Conservation (phyloP, 768 basidiomycete genomes). For the Steccherinum ochraceum region DNA sequence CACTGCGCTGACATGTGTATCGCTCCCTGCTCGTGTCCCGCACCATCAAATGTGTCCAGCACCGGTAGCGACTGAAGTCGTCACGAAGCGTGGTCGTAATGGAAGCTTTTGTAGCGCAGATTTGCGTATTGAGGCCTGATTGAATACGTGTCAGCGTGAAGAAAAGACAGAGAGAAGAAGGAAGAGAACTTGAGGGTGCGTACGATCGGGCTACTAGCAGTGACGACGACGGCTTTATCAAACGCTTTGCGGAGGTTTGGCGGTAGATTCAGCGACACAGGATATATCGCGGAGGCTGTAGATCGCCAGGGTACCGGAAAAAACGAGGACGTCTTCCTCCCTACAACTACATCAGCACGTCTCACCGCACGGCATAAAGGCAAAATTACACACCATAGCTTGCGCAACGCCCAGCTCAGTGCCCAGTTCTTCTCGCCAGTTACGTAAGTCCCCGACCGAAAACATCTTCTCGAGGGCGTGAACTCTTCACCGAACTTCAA, state of each 20-base stretch:
- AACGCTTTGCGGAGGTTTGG: slow-evolving; percentile 46
- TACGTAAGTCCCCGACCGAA: slow-evolving; percentile 50
- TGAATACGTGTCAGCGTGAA: not conserved
- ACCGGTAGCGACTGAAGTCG: slow-evolving; percentile 65
- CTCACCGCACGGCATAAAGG: slow-evolving; percentile 4
- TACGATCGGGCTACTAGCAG: slow-evolving; percentile 46
- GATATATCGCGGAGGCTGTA: slow-evolving; percentile 58
- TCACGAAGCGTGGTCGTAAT: slow-evolving; percentile 58
- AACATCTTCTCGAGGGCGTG: slow-evolving; percentile 58
- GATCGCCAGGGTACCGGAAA: slow-evolving; percentile 62
- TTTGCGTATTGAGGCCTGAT: slow-evolving; percentile 51
- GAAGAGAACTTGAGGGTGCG: slow-evolving; percentile 16
- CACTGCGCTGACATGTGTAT: no score
- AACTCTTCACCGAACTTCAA: slow-evolving; percentile 72
- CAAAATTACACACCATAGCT: slow-evolving; percentile 43
- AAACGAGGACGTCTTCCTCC: slow-evolving; percentile 53
- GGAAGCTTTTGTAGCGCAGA: slow-evolving; percentile 48
- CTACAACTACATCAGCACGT: slow-evolving; percentile 9
- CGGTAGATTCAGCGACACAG: slow-evolving; percentile 44
- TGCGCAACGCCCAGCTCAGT: slow-evolving; percentile 52
- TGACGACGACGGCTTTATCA: slow-evolving; percentile 51
- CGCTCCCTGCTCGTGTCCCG: no score
- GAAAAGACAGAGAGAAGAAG: not conserved
- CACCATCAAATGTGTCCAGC: no score
- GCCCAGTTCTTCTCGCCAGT: slow-evolving; percentile 56